phyloP scores from a whole-genome alignment of 202 grass and related monocot species.

The Setaria viridis region DNA sequence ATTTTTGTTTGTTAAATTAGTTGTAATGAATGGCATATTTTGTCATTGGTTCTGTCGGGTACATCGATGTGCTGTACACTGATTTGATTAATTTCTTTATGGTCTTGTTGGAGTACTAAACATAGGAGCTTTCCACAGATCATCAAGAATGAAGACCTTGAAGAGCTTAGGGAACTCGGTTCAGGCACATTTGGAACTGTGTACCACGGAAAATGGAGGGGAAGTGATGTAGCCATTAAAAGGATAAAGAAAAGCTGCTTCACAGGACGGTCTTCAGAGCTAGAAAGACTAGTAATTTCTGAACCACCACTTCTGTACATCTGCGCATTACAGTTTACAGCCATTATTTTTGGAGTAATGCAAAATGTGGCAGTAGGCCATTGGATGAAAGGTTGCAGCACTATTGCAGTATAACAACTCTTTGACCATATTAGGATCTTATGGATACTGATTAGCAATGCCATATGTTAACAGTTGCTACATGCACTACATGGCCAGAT shows the following conservation, averaged over 20 bases:
- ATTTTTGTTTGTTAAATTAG: conserved; percentile 27
- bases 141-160: conserved; percentile 96
- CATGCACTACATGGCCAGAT: conserved; percentile 9
- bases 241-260: conserved; percentile 99
- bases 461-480: conserved; percentile 22
- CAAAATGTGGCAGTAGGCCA: background rate
- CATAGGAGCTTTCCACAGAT: conserved; percentile 56
- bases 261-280: conserved; percentile 87
- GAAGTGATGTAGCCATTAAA: conserved; percentile 97
- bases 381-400: conserved; percentile 16
- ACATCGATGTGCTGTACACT: background rate
- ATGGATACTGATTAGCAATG: background rate
- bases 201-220: conserved; percentile 99
- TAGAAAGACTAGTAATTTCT: conserved; percentile 86
- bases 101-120: conserved; percentile 19
- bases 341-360: conserved; percentile 21
- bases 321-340: conserved; percentile 8
- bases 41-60: conserved; percentile 22
- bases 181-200: conserved; percentile 98
- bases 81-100: conserved; percentile 34
- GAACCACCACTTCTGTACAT: conserved; percentile 26
- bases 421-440: conserved; percentile 27
- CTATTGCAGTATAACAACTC: background rate
- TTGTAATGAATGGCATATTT: background rate
- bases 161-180: conserved; percentile 95